Evolutionary conservation across 2,329 filamentous ascomycete genomes (phyloP).

Genomic region (Hortaea werneckii): DNA sequence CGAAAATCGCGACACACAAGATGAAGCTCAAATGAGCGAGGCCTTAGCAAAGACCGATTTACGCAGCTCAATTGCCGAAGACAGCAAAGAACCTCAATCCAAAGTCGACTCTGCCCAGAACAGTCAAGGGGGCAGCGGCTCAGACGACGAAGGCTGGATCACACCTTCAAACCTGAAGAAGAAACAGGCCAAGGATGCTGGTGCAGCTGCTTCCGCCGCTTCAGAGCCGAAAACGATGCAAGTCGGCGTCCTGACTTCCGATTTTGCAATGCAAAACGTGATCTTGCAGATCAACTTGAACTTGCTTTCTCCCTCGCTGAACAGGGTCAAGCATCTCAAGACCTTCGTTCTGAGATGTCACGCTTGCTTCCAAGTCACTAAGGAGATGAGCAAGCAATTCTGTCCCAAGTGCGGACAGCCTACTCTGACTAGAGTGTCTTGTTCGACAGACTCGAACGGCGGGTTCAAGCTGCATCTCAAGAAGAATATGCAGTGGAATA

Average conservation of each 20-base stretch:
- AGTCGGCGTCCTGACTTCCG: constrained; percentile 84
- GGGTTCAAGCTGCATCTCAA: constrained; percentile 80
- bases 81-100: neutral
- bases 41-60: constrained; percentile 4
- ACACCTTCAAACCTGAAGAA: constrained; percentile 85
- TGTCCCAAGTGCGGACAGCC: constrained; percentile 84
- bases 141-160: constrained; percentile 73
- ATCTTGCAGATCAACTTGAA: constrained; percentile 90
- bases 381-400: constrained; percentile 82
- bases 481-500: constrained; percentile 94
- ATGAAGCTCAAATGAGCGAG: constrained; percentile 6
- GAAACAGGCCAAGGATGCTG: constrained; percentile 60
- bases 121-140: constrained; percentile 38
- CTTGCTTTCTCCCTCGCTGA: constrained; percentile 66
- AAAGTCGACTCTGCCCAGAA: constrained; percentile 15
- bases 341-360: constrained; percentile 90
- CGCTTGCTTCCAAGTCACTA: constrained; percentile 77
- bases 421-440: constrained; percentile 74
- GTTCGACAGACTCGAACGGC: constrained; percentile 71
- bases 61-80: constrained; percentile 7
- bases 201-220: constrained; percentile 32
- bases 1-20: neutral
- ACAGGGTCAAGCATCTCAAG: constrained; percentile 74
- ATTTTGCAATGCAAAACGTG: constrained; percentile 98
- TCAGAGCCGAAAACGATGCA: constrained; percentile 58